These are phyloP conservation scores for Evansstolkia leycettana DNA, from an alignment of 495 filamentous ascomycete genomes.

Conservation along the genomic window DNA sequence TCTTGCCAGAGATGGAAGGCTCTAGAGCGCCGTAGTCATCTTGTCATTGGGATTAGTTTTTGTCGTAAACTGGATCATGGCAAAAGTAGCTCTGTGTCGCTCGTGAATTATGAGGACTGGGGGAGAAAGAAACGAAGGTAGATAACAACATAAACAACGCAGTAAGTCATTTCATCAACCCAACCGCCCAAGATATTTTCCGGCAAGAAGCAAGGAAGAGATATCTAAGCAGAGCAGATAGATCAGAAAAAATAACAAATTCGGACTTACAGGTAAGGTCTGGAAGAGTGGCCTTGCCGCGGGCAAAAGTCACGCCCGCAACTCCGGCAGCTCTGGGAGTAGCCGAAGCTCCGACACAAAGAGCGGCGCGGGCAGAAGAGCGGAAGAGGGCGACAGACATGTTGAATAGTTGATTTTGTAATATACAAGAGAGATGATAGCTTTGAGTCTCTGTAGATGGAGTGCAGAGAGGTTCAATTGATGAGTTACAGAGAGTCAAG, in stretches of 20 bases:
- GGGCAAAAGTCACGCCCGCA: slow-evolving; percentile 59
- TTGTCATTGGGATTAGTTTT: slow-evolving; percentile 14
- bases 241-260: neutral
- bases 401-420: no score
- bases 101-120: no score
- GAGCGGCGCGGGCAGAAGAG: slow-evolving; percentile 38
- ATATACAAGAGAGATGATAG: neutral
- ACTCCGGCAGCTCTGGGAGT: slow-evolving; percentile 41
- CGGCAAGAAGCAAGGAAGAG: no score
- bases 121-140: neutral
- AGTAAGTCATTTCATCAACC: neutral
- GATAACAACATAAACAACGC: neutral
- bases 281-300: slow-evolving; percentile 85
- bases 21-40: slow-evolving; percentile 89
- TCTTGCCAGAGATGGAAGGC: slow-evolving; percentile 87
- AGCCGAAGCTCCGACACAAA: slow-evolving; percentile 40
- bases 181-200: no score
- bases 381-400: slow-evolving; percentile 48
- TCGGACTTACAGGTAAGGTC: slow-evolving; percentile 73
- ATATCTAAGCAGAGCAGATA: no score
- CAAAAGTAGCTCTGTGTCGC: slow-evolving; percentile 1
- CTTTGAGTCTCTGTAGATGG: no score
- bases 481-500: no score
- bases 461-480: slow-evolving; percentile 4
- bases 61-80: neutral